These are phyloP conservation scores for Fusarium sp. DNA, from an alignment of 2,329 filamentous ascomycete species.

Conservation along the genomic window DNA sequence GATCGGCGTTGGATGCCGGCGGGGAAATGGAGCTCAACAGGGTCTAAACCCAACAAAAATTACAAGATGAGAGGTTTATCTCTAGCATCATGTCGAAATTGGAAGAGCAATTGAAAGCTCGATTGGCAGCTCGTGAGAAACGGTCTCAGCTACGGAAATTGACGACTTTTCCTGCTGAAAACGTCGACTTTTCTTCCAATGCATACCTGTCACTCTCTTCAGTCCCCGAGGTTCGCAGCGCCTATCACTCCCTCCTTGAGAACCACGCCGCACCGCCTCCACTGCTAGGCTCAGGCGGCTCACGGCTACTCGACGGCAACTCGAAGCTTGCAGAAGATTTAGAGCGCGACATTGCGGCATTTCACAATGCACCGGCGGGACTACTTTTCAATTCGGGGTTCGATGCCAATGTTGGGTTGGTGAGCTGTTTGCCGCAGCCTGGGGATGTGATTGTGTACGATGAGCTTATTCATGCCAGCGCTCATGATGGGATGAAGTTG, in stretches of 20 bases:
- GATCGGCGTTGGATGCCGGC: not conserved
- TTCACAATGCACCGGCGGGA: constrained; percentile 61
- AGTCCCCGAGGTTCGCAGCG: constrained; percentile 66
- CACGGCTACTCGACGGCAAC: constrained; percentile 67
- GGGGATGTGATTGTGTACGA: constrained; percentile 78
- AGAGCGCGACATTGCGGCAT: constrained; percentile 61
- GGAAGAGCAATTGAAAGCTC: constrained; percentile 48
- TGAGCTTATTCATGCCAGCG: constrained; percentile 81
- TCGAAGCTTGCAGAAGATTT: constrained; percentile 58
- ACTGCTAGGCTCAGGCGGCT: constrained; percentile 65
- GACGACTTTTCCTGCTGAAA: constrained; percentile 72
- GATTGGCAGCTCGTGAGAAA: constrained; percentile 49
- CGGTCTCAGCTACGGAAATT: constrained; percentile 60
- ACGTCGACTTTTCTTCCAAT: constrained; percentile 83
- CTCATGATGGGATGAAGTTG: constrained; percentile 80
- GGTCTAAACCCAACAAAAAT: constrained; percentile 31
- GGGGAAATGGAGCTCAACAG: constrained; percentile 25
- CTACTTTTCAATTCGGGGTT: constrained; percentile 72
- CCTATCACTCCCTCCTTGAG: constrained; percentile 66
- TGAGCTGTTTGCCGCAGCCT: constrained; percentile 70
- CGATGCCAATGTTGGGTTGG: constrained; percentile 74
- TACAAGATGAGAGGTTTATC: no score
- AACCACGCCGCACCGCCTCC: constrained; percentile 34
- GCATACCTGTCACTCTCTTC: constrained; percentile 82
- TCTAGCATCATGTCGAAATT: constrained; percentile 36